phyloP scores from a whole-genome alignment of 164 flowering plant species.

The Vitis rupestris region DNA sequence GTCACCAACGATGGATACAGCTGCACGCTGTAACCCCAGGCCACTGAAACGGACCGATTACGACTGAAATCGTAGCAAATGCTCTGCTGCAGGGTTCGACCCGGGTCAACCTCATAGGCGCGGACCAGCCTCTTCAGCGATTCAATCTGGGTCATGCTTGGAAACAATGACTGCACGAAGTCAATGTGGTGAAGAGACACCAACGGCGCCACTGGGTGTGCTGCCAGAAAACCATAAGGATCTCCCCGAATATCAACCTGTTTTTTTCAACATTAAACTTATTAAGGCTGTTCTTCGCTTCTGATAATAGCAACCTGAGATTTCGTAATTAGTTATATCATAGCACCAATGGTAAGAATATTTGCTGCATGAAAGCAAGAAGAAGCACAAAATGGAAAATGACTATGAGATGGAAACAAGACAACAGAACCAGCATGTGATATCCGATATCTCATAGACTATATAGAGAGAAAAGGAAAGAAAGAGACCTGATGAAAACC shows the following conservation, averaged over 20 bases:
- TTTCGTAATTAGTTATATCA: too few relatives aligned
- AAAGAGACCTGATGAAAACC: conserved; percentile 79
- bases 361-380: too few relatives aligned
- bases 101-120: conserved; percentile 55
- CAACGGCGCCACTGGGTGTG: conserved; percentile 85
- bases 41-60: conserved; percentile 68
- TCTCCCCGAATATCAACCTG: conserved; percentile 59
- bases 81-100: conserved; percentile 64
- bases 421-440: too few relatives aligned
- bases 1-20: conserved; percentile 43
- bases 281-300: too few relatives aligned
- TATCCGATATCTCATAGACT: too few relatives aligned
- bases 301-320: too few relatives aligned
- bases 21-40: conserved; percentile 86
- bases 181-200: conserved; percentile 89
- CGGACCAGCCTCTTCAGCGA: conserved; percentile 35
- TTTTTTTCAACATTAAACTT: background rate
- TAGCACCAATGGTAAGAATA: too few relatives aligned
- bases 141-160: conserved; percentile 33
- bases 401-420: too few relatives aligned
- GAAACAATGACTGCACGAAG: conserved; percentile 57
- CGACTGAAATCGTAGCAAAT: conserved; percentile 54
- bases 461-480: background rate
- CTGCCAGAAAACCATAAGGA: conserved; percentile 59
- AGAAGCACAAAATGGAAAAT: too few relatives aligned